These are phyloP conservation scores for Dioscorea alata DNA, from an alignment of 106 monocot species.

Conservation along the genomic window DNA sequence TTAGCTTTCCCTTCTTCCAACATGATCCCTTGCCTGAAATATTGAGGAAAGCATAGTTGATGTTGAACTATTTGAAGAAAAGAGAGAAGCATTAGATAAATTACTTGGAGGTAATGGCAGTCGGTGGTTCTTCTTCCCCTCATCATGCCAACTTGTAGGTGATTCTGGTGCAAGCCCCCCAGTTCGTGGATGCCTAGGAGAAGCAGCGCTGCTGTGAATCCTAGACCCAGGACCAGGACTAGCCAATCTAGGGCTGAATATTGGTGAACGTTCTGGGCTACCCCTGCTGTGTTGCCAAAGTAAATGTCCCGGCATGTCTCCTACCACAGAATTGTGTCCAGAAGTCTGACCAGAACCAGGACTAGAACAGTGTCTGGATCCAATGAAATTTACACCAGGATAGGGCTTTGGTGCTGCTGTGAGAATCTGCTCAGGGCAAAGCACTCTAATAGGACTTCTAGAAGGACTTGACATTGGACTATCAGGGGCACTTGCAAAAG, in stretches of 20 bases:
- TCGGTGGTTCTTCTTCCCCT: constrained; percentile 69
- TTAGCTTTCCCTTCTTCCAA: constrained; percentile 95
- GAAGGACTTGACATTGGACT: constrained; percentile 96
- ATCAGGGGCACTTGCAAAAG: constrained; percentile 81
- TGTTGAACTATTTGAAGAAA: constrained; percentile 35
- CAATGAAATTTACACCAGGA: constrained; percentile 60
- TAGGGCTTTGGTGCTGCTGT: constrained; percentile 53
- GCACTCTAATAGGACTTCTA: constrained; percentile 66
- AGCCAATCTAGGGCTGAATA: constrained; percentile 92
- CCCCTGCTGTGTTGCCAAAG: constrained; percentile 79
- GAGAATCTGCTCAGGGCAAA: constrained; percentile 78
- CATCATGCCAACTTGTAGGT: constrained; percentile 57
- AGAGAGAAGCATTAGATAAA: constrained; percentile 50
- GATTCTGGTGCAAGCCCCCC: constrained; percentile 88
- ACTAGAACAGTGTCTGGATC: constrained; percentile 96
- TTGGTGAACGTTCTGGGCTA: constrained; percentile 91
- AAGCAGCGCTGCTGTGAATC: constrained; percentile 83
- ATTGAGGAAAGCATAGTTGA: constrained; percentile 33
- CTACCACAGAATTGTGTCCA: constrained; percentile 91
- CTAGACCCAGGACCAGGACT: constrained; percentile 94
- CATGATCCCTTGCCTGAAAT: constrained; percentile 85
- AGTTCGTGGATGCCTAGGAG: constrained; percentile 83
- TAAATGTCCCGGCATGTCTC: constrained; percentile 74
- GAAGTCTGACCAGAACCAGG: constrained; percentile 98
- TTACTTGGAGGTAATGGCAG: constrained; percentile 77